Evolutionary conservation across 164 flowering plant species (phyloP).

Genomic region (Tinospora cordifolia): DNA sequence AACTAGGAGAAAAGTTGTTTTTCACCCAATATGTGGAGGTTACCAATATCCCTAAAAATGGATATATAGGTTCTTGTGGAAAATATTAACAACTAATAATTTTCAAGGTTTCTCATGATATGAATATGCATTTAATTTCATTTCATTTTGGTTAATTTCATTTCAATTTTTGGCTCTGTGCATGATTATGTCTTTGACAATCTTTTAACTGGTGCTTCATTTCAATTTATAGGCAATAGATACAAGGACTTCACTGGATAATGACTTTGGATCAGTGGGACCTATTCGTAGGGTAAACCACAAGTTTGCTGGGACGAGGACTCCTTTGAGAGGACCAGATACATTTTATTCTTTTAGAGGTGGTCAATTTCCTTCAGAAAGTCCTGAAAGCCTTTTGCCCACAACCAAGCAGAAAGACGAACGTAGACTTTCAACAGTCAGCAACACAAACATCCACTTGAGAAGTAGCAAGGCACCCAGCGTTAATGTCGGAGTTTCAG

Average conservation of each 20-base stretch:
- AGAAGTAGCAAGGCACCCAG: slow-evolving; percentile 16
- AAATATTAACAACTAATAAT: background rate
- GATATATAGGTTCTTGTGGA: background rate
- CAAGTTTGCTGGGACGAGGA: slow-evolving; percentile 26
- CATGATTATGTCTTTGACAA: background rate
- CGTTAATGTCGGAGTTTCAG: slow-evolving; percentile 24
- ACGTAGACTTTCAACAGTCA: slow-evolving; percentile 26
- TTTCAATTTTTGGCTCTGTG: background rate
- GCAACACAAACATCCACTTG: slow-evolving; percentile 23
- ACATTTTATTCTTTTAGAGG: slow-evolving; percentile 21
- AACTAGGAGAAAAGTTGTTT: too few species aligned
- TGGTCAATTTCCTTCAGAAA: slow-evolving; percentile 20
- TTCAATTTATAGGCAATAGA: slow-evolving; percentile 20
- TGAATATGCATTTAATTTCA: background rate
- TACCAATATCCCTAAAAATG: too few species aligned
- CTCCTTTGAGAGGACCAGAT: slow-evolving; percentile 32
- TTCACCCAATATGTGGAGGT: too few species aligned
- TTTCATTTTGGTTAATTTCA: background rate
- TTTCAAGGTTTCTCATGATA: background rate
- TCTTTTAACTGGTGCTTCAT: slow-evolving; percentile 5
- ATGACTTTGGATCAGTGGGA: slow-evolving; percentile 51
- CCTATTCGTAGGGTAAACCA: slow-evolving; percentile 55
- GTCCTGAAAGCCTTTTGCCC: slow-evolving; percentile 28
- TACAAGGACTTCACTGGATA: slow-evolving; percentile 25
- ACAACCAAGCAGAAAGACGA: slow-evolving; percentile 30